phyloP scores from a whole-genome alignment of 768 basidiomycete species.

The Dioszegia hungarica region DNA sequence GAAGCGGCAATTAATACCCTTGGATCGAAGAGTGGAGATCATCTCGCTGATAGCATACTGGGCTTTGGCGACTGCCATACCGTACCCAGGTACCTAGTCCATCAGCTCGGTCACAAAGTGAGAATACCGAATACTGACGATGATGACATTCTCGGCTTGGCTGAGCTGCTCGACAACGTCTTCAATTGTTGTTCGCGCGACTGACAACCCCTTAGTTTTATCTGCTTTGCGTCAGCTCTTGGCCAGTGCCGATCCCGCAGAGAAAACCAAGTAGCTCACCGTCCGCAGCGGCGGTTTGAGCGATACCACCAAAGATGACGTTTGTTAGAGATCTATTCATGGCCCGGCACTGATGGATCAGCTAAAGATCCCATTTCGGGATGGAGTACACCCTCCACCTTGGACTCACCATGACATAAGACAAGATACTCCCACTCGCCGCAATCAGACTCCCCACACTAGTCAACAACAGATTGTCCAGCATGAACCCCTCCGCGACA shows the following conservation, averaged over 20 bases:
- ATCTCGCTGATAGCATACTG: constrained; percentile 74
- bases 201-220: constrained; percentile 70
- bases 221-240: neutral
- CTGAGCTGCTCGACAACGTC: constrained; percentile 72
- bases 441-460: constrained; percentile 82
- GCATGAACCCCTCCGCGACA: constrained; percentile 88
- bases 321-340: constrained; percentile 85
- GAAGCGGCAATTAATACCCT: constrained; percentile 63
- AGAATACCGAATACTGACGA: constrained; percentile 47
- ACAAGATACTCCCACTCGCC: constrained; percentile 83
- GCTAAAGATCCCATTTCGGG: too few species aligned
- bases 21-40: constrained; percentile 64
- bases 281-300: constrained; percentile 52
- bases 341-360: constrained; percentile 69
- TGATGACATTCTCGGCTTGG: constrained; percentile 76
- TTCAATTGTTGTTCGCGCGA: constrained; percentile 72
- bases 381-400: neutral
- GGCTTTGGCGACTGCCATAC: constrained; percentile 88
- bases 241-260: too few species aligned
- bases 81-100: constrained; percentile 59
- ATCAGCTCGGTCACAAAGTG: neutral
- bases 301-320: constrained; percentile 82
- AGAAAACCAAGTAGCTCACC: constrained; percentile 1
- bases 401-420: constrained; percentile 76
- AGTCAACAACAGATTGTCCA: constrained; percentile 76